Evolutionary conservation across 75 land plant genomes (phyloP).

Genomic region (Cupressus sempervirens): DNA sequence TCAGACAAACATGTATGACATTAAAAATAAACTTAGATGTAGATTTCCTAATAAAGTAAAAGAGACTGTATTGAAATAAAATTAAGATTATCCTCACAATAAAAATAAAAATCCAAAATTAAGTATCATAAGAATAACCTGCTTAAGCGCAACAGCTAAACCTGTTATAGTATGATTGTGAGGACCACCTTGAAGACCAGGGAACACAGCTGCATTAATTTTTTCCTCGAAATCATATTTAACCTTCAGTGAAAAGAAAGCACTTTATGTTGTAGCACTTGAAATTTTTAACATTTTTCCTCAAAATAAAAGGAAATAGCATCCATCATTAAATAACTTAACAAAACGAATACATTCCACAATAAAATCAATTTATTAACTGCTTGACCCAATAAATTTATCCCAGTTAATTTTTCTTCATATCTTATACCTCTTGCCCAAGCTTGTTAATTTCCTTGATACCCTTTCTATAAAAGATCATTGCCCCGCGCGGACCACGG

Average conservation of each 20-base stretch:
- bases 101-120: neutral
- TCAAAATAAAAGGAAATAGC: neutral
- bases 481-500: conserved; percentile 33
- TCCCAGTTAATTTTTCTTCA: neutral
- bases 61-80: neutral
- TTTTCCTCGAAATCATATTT: conserved; percentile 52
- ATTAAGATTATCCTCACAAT: neutral
- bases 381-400: neutral
- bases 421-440: conserved; percentile 22
- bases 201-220: conserved; percentile 47
- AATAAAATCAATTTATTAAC: neutral
- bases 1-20: neutral
- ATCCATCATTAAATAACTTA: neutral
- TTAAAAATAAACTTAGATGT: neutral
- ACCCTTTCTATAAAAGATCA: conserved; percentile 37
- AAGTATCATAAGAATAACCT: conserved; percentile 21
- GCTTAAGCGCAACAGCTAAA: conserved; percentile 53
- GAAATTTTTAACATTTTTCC: neutral
- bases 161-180: conserved; percentile 49
- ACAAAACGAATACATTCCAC: neutral
- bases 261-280: conserved; percentile 1
- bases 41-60: neutral
- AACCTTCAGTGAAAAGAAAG: conserved; percentile 21
- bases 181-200: conserved; percentile 42
- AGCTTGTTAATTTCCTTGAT: conserved; percentile 26